Evolutionary conservation across 768 basidiomycete genomes (phyloP).

Genomic region (Boletus vinaceobasis): DNA sequence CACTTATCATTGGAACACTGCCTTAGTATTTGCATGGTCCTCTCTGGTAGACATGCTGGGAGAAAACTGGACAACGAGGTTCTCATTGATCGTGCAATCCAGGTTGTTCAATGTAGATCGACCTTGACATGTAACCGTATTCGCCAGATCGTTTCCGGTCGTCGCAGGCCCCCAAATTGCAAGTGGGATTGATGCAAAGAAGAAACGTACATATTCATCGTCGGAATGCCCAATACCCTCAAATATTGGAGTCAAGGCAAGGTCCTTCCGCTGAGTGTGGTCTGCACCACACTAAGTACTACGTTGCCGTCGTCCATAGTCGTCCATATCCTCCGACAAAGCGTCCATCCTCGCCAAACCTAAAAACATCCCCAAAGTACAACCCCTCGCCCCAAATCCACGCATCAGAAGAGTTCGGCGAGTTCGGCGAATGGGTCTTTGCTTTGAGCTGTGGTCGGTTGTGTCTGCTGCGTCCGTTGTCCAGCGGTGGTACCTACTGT

Average conservation of each 20-base stretch:
- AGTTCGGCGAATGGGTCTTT: conserved; percentile 88
- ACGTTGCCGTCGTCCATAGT: background rate
- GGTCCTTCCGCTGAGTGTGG: background rate
- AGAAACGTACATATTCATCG: conserved; percentile 5
- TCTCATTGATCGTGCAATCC: background rate
- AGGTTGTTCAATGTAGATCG: background rate
- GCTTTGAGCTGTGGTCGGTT: conserved; percentile 28
- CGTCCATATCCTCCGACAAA: background rate
- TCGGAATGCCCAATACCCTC: background rate
- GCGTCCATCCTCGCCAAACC: conserved; percentile 2
- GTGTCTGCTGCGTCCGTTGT: conserved; percentile 25
- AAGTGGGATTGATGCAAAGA: conserved; percentile 9
- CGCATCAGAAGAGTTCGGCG: conserved; percentile 61
- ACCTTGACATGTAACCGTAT: no score
- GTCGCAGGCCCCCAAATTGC: background rate
- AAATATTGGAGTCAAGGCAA: background rate
- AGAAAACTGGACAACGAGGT: background rate
- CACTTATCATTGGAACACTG: background rate
- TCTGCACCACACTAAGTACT: background rate
- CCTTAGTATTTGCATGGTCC: background rate
- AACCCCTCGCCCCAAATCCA: background rate
- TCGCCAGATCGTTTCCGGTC: background rate
- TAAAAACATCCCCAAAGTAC: background rate
- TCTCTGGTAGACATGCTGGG: background rate
- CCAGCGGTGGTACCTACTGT: conserved; percentile 3